Base-by-base conservation (phyloP, 805 yeast species). In the Torulaspora gathmanii region DNA sequence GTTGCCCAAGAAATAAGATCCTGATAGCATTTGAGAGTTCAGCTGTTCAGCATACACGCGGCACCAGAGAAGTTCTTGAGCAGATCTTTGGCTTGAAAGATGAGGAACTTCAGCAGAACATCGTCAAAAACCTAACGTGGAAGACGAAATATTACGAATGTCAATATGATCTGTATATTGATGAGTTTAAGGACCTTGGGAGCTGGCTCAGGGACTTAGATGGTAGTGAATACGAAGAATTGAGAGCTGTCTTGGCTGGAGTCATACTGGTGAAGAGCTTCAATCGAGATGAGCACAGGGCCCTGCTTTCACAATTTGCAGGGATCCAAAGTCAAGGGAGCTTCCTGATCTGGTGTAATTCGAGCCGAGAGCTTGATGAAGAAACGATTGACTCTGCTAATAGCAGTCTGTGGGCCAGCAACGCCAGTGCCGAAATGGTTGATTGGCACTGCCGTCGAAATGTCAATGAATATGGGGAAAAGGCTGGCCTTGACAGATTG, bases 161-260 rank as follows among this genome's bases (percentile, higher is more conserved):
- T 0, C 41, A 40, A 1, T 54, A 58, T 12, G 67, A 63, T 20
- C 48, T 65, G 0, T 60, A 68, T 44, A 47, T 67, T 4, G 71
- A 69, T 28, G 56, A 52, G 10, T 54, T 44, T 27, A 55, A 50
- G 5, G 39, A 42, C 15, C 35, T 62, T 27, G 38, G 40, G 4
- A 51, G 54, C 10, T 78, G 80, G 78, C 19, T 41, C n/a, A 40
- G 50, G 0, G 79, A 75, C 42, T 68, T 76, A 45, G 11, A 29
- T 3, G 40, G 53, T 1, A 61, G 58, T 0, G 78, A 73, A 19
- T 67, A 51, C 44, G 51, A 54, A 5, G 78, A 70, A 33, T 58
- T 77, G 27, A 58, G 78, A 28, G 69, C 65, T 8, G 75, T 58
- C 1, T 34, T 77, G 2, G 75, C 73, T 26, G 80, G 80, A 1